Evolutionary conservation across 192 early-diverging fungal genomes (phyloP).

Genomic region (Dimargaris cristalligena): DNA sequence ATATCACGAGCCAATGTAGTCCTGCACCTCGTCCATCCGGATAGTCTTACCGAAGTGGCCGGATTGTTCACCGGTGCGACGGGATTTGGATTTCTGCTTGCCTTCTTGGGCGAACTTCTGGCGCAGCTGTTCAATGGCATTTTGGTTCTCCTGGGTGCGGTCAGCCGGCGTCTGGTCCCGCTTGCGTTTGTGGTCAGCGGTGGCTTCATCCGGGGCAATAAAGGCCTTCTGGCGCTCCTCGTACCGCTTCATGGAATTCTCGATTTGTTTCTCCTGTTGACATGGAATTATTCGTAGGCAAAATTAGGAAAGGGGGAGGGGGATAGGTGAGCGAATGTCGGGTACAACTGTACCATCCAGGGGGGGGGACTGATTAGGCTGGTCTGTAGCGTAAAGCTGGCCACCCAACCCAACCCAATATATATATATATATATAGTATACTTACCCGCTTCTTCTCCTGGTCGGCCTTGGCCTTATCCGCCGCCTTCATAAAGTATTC

Average conservation of each 20-base stretch:
- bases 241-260: conserved; percentile 45
- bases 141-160: neutral
- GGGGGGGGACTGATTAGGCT: no score
- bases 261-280: conserved; percentile 46
- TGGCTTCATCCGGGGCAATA: conserved; percentile 55
- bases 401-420: no score
- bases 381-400: no score
- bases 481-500: conserved; percentile 84
- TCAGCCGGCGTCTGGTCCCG: neutral
- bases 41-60: no score
- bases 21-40: neutral
- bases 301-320: no score
- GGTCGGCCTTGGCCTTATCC: conserved; percentile 41
- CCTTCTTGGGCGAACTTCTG: neutral
- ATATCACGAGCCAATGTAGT: neutral
- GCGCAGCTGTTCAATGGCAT: neutral
- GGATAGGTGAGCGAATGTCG: no score
- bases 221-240: conserved; percentile 64
- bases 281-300: no score
- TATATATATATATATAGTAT: no score
- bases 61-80: no score
- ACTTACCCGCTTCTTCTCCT: conserved; percentile 52
- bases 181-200: conserved; percentile 18
- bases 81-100: no score
- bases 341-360: no score